Evolutionary conservation across 2,329 filamentous ascomycete species (phyloP).

Genomic region (Verticillium longisporum): DNA sequence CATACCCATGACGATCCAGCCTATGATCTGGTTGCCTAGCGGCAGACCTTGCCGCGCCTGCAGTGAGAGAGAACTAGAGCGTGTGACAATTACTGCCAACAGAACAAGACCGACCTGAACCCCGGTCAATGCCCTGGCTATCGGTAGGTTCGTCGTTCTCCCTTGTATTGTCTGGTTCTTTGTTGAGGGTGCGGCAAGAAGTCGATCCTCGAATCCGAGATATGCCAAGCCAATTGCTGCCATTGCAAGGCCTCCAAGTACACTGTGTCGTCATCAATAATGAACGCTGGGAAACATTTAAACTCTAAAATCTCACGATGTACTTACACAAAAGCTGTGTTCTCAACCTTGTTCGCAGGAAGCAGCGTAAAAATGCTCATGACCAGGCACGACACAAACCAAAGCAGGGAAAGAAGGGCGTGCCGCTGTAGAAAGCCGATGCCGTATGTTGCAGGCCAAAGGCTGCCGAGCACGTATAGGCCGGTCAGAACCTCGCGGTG

Average conservation of each 20-base stretch:
- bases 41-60: constrained; percentile 82
- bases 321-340: constrained; percentile 64
- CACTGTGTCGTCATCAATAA: constrained; percentile 35
- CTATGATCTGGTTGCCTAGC: constrained; percentile 78
- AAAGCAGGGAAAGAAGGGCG: constrained; percentile 55
- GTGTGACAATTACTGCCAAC: constrained; percentile 78
- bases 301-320: neutral
- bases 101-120: constrained; percentile 67
- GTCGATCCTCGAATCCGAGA: constrained; percentile 66
- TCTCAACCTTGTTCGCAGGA: constrained; percentile 79
- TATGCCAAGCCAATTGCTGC: constrained; percentile 69
- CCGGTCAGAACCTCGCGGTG: constrained; percentile 79
- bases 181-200: constrained; percentile 2
- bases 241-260: constrained; percentile 74
- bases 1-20: constrained; percentile 72
- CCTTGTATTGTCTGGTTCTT: neutral
- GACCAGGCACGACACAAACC: constrained; percentile 67
- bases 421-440: constrained; percentile 64
- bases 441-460: constrained; percentile 76
- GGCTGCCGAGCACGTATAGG: constrained; percentile 66
- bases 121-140: constrained; percentile 57
- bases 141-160: constrained; percentile 10
- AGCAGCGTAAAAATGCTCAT: constrained; percentile 92
- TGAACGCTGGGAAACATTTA: no score
- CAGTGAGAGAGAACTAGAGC: constrained; percentile 76